phyloP scores from a whole-genome alignment of 2,329 filamentous ascomycete genomes.

The Aspergillus quadricinctus region DNA sequence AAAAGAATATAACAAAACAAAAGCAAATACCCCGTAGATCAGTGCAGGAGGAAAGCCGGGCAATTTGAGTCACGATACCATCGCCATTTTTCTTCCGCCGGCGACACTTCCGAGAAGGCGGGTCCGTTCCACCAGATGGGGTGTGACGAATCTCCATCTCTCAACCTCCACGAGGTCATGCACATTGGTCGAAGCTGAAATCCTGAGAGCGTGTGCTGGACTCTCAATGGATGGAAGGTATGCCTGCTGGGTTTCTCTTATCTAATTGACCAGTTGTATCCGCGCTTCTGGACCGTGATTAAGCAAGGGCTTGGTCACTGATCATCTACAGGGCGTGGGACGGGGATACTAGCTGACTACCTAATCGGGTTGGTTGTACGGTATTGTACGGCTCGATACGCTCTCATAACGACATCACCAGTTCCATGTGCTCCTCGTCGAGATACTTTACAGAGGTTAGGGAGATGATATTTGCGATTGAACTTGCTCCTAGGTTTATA shows the following conservation, averaged over 20 bases:
- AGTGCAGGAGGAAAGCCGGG: neutral
- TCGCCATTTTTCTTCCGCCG: slow-evolving; percentile 9
- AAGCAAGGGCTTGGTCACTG: slow-evolving; percentile 3
- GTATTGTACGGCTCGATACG: neutral
- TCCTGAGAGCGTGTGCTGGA: neutral
- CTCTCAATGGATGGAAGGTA: neutral
- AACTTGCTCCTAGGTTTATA: neutral
- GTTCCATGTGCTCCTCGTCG: neutral
- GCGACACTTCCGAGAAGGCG: slow-evolving; percentile 2
- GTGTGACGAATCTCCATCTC: neutral
- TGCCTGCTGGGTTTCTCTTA: slow-evolving; percentile 16
- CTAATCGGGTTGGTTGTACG: neutral
- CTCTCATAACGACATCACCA: neutral
- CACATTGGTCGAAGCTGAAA: neutral
- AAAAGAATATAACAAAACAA: neutral
- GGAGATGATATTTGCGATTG: neutral
- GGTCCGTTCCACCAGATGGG: slow-evolving; percentile 14
- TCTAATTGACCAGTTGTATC: slow-evolving; percentile 13
- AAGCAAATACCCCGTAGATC: neutral
- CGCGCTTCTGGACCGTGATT: slow-evolving; percentile 15
- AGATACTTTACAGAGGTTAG: neutral
- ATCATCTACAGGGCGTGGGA: slow-evolving; percentile 21
- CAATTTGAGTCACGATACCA: slow-evolving; percentile 5
- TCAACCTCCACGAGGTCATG: neutral
- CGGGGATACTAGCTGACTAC: neutral